Base-by-base conservation (phyloP, 75 land plant genomes). In the Adiantum capillusveneris region DNA sequence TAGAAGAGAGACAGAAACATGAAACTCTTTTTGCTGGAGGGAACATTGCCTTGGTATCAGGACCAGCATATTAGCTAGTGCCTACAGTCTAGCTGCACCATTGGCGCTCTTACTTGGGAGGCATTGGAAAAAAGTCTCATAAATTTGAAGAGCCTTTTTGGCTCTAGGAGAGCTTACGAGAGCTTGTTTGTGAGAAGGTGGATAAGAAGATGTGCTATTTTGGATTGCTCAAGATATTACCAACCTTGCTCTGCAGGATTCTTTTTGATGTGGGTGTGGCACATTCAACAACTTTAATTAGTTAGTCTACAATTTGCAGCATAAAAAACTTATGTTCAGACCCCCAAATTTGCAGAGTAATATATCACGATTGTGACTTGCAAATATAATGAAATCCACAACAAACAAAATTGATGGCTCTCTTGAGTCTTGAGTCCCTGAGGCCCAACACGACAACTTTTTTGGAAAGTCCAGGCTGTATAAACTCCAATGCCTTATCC, bases 1-100 rank as follows among this genome's bases (percentile, higher is more conserved):
- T 81, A 41, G 83, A 79, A 66, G 87, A 89, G 60, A 76, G 88
- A 17, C 83, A 82, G 27, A 94, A 84, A 68, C 98, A 94, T 73
- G 98, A 90, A 25, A 76, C 81, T 58, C 57, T 94, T 31, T 82
- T 71, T 48, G 5, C 44, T 29, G 83, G 85, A 7, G 86, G 81
- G 67, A 65, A 57, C 59, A 57, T 81, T 68, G 72, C 72, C 43
- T 70, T 94, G 45, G 54, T 46, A 65, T 65, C 79, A 25, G 67
- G 73, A 42, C 56, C 58, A 59, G 67, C 53, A 50, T 90, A 90
- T 68, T 86, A 65, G 65, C 75, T 94, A 66, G 68, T 94, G 27
- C 98, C 96, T 22, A 79, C 96, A 44, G 69, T 71, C 22, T 94
- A 96, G 98, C 77, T 94, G 12, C 29, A 66, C 29, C 69, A 73